Evolutionary conservation across 805 yeast genomes (phyloP).

Genomic region (Wickerhamomyces mucosus): DNA sequence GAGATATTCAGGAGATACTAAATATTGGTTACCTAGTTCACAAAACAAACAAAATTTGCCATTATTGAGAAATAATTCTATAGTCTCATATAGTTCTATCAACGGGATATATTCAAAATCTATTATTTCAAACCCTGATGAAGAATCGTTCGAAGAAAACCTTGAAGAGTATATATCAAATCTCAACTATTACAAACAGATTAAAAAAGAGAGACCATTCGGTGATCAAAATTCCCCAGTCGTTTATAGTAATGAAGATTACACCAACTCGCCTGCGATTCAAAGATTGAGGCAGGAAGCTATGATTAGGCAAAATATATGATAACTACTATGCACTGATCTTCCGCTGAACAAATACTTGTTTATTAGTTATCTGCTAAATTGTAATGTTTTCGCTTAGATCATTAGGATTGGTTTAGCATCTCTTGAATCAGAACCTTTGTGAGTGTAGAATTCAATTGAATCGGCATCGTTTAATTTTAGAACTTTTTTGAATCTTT

Average conservation of each 20-base stretch:
- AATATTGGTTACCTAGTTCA: constrained; percentile 53
- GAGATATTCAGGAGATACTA: constrained; percentile 72
- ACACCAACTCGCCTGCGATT: constrained; percentile 17
- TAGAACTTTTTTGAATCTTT: constrained; percentile 77
- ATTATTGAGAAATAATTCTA: too few relatives aligned
- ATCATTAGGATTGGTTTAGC: constrained; percentile 21
- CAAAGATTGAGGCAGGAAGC: constrained; percentile 19
- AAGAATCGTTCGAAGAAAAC: neutral
- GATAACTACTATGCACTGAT: too few relatives aligned
- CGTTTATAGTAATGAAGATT: constrained; percentile 21
- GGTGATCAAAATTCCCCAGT: constrained; percentile 36
- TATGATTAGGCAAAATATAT: too few relatives aligned
- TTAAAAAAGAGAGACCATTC: constrained; percentile 25
- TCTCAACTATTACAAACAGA: constrained; percentile 25
- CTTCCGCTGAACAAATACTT: too few relatives aligned
- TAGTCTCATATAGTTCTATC: constrained; percentile 16
- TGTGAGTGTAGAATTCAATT: constrained; percentile 70
- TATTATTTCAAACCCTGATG: constrained; percentile 3
- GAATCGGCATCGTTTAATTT: constrained; percentile 64
- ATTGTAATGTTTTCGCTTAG: too few relatives aligned
- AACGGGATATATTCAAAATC: constrained; percentile 19
- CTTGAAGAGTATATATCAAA: constrained; percentile 25
- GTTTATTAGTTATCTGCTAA: too few relatives aligned
- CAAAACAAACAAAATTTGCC: constrained; percentile 3
- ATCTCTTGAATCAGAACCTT: constrained; percentile 17